Conservation (phyloP, 1,284 basidiomycete species). For the Irpex rosettiformis region DNA sequence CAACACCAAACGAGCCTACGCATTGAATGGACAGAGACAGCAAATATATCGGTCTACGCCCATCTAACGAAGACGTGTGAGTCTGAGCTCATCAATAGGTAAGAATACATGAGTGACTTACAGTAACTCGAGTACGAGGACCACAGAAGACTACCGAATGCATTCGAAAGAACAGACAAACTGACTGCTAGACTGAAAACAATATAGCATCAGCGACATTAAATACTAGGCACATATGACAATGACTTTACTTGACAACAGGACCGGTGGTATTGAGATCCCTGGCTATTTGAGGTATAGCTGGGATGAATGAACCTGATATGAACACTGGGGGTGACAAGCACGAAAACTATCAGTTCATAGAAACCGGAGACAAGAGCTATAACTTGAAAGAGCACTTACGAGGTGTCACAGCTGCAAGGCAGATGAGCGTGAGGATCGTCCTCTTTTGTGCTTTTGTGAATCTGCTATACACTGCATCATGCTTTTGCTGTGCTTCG, state of each 20-base stretch:
- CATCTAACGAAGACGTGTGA: conserved; percentile 37
- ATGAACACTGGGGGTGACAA: conserved; percentile 53
- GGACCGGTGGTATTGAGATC: conserved; percentile 55
- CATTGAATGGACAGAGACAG: conserved; percentile 53
- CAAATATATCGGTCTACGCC: conserved; percentile 61
- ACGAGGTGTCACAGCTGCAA: conserved; percentile 44
- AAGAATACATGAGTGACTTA: conserved; percentile 23
- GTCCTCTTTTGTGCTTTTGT: conserved; percentile 37
- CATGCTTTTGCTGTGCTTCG: conserved; percentile 12
- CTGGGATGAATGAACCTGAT: conserved; percentile 64
- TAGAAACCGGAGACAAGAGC: background rate
- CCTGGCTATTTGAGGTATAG: conserved; percentile 61
- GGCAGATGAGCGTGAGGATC: conserved; percentile 45
- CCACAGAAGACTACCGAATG: conserved; percentile 45
- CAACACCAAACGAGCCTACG: conserved; percentile 58
- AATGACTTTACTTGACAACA: conserved; percentile 48
- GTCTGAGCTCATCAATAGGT: background rate
- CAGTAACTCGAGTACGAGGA: conserved; percentile 50
- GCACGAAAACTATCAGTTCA: background rate
- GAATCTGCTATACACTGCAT: conserved; percentile 51
- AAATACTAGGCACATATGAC: background rate
- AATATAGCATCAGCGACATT: background rate
- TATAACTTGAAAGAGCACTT: conserved; percentile 22
- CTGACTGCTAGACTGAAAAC: conserved; percentile 37
- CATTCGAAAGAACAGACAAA: conserved; percentile 39